Evolutionary conservation across 2,329 filamentous ascomycete species (phyloP).

Genomic region (Immersiporthe knoxdaviesiana): DNA sequence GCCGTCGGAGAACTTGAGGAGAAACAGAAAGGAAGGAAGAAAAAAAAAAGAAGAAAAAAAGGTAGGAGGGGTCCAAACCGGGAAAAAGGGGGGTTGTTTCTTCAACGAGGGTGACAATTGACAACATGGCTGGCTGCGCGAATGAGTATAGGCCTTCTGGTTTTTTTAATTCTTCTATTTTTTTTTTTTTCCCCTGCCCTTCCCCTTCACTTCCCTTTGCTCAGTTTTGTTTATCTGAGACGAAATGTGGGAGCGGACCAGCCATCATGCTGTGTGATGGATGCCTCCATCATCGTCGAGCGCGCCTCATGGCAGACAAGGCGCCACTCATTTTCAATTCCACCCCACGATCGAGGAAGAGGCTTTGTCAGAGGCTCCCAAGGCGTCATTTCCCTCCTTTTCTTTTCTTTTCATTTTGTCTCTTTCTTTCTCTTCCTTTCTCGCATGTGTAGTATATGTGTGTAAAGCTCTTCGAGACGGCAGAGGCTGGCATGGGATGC

Average conservation of each 20-base stretch:
- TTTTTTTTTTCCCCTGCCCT: not conserved
- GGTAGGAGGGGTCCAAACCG: too few relatives aligned
- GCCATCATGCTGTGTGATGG: slow-evolving; percentile 21
- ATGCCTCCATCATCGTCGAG: slow-evolving; percentile 20
- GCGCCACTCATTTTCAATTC: slow-evolving; percentile 3
- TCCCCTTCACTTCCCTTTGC: not conserved
- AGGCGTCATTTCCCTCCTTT: not conserved
- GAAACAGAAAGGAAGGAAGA: not conserved
- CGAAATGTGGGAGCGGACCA: slow-evolving; percentile 10
- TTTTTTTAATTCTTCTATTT: not conserved
- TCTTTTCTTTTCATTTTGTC: not conserved
- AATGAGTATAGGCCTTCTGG: not conserved
- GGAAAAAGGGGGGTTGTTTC: not conserved
- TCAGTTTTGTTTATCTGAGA: slow-evolving; percentile 25
- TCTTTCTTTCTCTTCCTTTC: not conserved
- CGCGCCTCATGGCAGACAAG: slow-evolving; percentile 27
- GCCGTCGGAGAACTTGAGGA: not conserved
- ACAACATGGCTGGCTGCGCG: not conserved
- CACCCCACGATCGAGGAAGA: not conserved
- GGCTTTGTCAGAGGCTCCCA: not conserved
- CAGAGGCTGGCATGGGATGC: slow-evolving; percentile 6
- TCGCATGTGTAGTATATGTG: not conserved
- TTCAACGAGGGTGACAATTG: slow-evolving; percentile 1
- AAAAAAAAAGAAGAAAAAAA: not conserved
- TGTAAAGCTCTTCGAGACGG: not conserved